Evolutionary conservation across 148 eudicot genomes (phyloP).

Genomic region (Chenopodium formosanum): DNA sequence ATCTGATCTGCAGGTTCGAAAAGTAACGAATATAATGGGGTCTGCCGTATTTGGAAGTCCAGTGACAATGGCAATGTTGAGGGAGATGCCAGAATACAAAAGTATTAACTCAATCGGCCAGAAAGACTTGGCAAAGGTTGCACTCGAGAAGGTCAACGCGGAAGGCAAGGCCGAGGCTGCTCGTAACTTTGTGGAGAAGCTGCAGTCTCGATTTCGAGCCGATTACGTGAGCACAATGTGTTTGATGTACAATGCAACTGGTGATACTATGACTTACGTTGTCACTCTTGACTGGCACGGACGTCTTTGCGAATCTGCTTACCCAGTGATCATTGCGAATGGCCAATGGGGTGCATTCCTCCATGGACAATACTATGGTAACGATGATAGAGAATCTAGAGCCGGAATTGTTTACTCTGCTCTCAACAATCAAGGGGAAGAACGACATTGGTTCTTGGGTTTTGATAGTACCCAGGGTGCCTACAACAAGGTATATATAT

Average conservation of each 20-base stretch:
- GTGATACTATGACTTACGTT: not conserved
- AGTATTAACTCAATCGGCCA: no score
- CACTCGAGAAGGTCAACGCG: no score
- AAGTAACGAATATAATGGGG: no score
- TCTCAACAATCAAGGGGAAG: not conserved
- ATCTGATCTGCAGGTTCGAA: no score
- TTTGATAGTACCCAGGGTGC: no score
- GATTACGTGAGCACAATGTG: not conserved
- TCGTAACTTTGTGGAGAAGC: not conserved
- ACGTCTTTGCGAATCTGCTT: not conserved
- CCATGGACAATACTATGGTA: not conserved
- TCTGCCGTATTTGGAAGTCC: no score
- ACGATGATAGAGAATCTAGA: not conserved
- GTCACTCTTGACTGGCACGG: not conserved
- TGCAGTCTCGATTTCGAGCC: not conserved
- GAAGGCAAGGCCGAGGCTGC: not conserved
- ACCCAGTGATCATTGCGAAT: not conserved
- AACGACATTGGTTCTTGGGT: not conserved
- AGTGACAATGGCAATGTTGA: no score
- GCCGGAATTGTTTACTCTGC: not conserved
- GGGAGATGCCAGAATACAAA: no score
- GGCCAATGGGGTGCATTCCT: not conserved
- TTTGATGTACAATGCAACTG: conserved; percentile 14
- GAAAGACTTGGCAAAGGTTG: no score
- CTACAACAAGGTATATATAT: no score